Evolutionary conservation across 2,329 filamentous ascomycete genomes (phyloP), one percentile per base, ranked within the genome.

Genomic region (Truncatella angustata): DNA sequence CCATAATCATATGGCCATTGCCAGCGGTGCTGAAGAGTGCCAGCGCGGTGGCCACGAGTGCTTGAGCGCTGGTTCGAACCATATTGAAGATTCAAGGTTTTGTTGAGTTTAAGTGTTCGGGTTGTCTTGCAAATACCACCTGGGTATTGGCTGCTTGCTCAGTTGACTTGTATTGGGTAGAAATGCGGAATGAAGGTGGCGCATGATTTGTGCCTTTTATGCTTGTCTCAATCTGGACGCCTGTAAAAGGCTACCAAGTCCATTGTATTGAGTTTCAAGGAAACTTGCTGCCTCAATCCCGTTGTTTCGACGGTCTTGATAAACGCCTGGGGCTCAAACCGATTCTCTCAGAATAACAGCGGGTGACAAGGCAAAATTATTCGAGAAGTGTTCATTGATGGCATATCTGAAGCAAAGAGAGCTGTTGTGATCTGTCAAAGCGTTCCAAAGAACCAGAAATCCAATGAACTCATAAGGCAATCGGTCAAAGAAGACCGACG

Each of bases 1-100:
- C 67, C 73, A 91, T 81, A 53, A 76, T 75, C 75, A 90, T 82
- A 66, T 91, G 88, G n/a, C 81, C 84, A 24, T 78, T 71, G 53
- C 70, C 75, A 47, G 73, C 60, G 40, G 76, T 65, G 51, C 73
- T 69, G 51, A 84, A 30, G 9, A 49, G 20, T 9, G 45, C 45
- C 32, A 50, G 48, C 14, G 26, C 48, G 9, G 48, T 23, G 6
- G 40, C 37, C 5, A 18, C 9, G 37, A 40, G 16, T 5, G 20
- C 21, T 21, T 40, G 37, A 32, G 28, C 14, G 14, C 14, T 32
- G 7, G 28, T 14, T 32, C 14, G 28, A 14, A 32, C 28, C 28
- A 32, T 32, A 14, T 32, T 32, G 28, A 9, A 7, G 28, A 32
- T 32, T 32, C 7, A 9, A 32, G 28, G 7, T 7, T 9, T 32